A percentile compares a stretch with the other conserved stretches of the same genome.
Conservation (phyloP, 768 basidiomycete species). For the Cyathus striatus region DNA sequence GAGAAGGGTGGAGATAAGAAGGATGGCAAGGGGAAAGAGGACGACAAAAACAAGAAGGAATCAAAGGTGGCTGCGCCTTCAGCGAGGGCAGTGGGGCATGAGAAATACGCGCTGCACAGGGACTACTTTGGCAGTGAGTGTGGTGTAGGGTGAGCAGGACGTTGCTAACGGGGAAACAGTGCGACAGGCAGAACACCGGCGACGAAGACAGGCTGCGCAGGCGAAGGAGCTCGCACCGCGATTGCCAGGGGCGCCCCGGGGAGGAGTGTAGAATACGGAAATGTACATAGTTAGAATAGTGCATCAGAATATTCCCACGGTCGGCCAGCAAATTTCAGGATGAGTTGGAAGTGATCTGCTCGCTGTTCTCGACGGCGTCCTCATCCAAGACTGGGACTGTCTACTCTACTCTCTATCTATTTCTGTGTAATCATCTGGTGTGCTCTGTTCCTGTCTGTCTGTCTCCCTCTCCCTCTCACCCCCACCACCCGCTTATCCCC, state of each 20-base stretch:
- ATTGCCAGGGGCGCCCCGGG: conserved; percentile 57
- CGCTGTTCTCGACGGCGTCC: too few relatives aligned
- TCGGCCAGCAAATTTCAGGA: too few relatives aligned
- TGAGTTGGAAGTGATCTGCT: too few relatives aligned
- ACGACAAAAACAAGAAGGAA: conserved; percentile 16
- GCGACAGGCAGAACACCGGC: conserved; percentile 72
- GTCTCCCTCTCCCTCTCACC: neutral
- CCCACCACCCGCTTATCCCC: neutral
- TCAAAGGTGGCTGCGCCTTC: conserved; percentile 24
- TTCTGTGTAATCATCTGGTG: too few relatives aligned
- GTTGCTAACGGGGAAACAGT: conserved; percentile 32
- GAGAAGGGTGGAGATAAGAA: conserved; percentile 25
- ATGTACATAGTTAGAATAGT: too few relatives aligned
- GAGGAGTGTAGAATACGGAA: too few relatives aligned
- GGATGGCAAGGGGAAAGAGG: neutral
- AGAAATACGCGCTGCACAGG: conserved; percentile 77
- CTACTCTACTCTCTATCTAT: too few relatives aligned
- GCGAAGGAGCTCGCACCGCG: conserved; percentile 67
- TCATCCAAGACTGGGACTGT: too few relatives aligned
- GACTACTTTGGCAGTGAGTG: conserved; percentile 62
- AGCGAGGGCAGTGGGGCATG: conserved; percentile 47
- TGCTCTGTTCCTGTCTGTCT: neutral
- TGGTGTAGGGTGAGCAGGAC: neutral
- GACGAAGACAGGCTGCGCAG: conserved; percentile 59
- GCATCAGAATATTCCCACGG: too few relatives aligned